These are phyloP conservation scores for Neofusicoccum cordaticola DNA, from an alignment of 2,329 filamentous ascomycete species.

Conservation along the genomic window DNA sequence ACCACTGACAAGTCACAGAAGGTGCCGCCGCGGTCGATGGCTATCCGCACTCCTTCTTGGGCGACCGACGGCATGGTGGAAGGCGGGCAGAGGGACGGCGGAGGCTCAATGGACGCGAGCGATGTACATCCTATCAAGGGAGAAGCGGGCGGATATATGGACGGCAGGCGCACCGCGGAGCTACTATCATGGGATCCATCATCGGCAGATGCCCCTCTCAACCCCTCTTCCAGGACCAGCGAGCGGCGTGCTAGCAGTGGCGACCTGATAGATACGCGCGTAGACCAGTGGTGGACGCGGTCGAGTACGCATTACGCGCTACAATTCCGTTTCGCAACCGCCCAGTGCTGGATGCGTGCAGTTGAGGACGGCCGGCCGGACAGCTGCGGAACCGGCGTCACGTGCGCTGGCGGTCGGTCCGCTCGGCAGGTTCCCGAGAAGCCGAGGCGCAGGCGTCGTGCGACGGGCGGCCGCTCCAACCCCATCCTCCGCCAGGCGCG, in stretches of 20 bases:
- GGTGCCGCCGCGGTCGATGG: constrained; percentile 52
- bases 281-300: not conserved
- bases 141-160: constrained; percentile 5
- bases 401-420: not conserved
- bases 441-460: not conserved
- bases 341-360: not conserved
- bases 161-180: not conserved
- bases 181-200: constrained; percentile 9
- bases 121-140: not conserved
- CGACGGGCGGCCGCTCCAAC: not conserved
- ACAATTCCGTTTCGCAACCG: not conserved
- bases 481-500: not conserved
- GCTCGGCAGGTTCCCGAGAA: constrained; percentile 6
- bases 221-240: not conserved
- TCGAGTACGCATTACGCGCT: not conserved
- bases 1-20: constrained; percentile 4
- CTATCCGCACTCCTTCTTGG: constrained; percentile 64
- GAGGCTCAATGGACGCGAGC: not conserved
- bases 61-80: constrained; percentile 11
- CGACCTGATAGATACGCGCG: not conserved
- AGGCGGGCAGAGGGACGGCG: not conserved
- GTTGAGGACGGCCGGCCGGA: not conserved
- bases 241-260: not conserved
- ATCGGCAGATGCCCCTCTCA: constrained; percentile 5
- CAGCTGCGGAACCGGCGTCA: not conserved